Evolutionary conservation across 441 rosid genomes (phyloP), one percentile per base, ranked within the genome.

Genomic region (Daphne laureola): DNA sequence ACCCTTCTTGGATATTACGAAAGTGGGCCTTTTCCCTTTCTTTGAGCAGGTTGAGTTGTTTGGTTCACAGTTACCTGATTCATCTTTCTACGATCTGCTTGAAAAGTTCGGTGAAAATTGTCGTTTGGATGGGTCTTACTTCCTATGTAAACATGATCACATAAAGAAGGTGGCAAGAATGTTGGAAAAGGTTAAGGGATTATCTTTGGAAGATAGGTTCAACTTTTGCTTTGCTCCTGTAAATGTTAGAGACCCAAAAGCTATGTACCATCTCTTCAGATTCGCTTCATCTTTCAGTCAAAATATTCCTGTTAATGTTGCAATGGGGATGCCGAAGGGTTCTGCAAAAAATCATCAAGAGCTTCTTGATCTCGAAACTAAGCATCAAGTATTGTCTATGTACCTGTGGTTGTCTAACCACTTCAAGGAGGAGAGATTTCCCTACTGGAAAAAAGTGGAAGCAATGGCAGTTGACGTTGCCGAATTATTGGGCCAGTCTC

Each of bases 151-250:
- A 25, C 98, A 89, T 54, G 87, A 75, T 67, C 82, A 86, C 57
- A 82, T 92, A 52, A 92, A 88, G 76, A 89, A 84, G 76, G 93
- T 89, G 12, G 98, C 96, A 46, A 89, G 88, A 68, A 82, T 88
- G 98, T 72, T 92, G 80, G 95, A 92, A 78, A 92, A 78, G 74
- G 84, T 89, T 8, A 57, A 54, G 23, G 87, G 84, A 15, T 44
- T 92, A 53, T 88, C 98, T 17, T 62, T 92, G 50, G 84, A 84
- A 74, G 96, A 92, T 52, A 83, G 98, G 38, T 92, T 88, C 67
- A 86, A 92, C 81, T 92, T 92, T 72, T 86, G 90, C 62, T 92
- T 92, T 59, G 96, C 98, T n/a, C 98, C 98, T 1, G 94, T 88
- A 48, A 92, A 88, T 70, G 40, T 86, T 38, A 78, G 96, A 73